Evolutionary conservation across 768 basidiomycete genomes (phyloP), one percentile per base, ranked within the genome.

Genomic region (Rhodocollybia butyracea): DNA sequence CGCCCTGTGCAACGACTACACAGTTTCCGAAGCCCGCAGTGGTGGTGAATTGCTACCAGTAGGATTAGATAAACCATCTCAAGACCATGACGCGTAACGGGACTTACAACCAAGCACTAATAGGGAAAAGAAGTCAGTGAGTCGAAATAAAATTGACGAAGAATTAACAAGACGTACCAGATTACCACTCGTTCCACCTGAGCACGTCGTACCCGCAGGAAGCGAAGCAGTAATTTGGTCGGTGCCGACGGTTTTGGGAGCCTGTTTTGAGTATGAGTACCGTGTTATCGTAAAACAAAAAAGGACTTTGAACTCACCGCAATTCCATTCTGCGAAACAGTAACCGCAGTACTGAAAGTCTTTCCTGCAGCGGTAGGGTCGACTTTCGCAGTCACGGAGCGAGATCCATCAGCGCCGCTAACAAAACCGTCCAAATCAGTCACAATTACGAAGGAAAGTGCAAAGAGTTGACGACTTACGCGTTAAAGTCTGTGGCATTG

Each of bases 21-120:
- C 72, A 73, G 63, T 73, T 73, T 34, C 72, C 72, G 61, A 73
- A 73, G 22, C 71, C 69, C 12, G 65, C 65, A 13, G 67, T 64
- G 17, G 70, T 72, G 12, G 39, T 65, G 57, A 73, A 66, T 54
- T 32, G 36, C 51, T 52, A 24, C 22, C 11, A 38, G n/a, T n/a
- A 52, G 40, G 12, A 21, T 27, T 2, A 15, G 39, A 34, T 17
- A 3, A 38, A 19, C 5, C n/a, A 40, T 26, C 11, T 38, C 17
- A 43, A 22, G 7, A 22, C 4, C 5, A 43, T 6, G 27, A 43
- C 22, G 12, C 42, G 12, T 24, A 15, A 7, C 22, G 22, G 8
- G 8, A 45, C 43, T 45, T 29, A 27, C 21, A 11, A 54, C 43
- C 22, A 54, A 17, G 27, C 43, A 46, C 21, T n/a, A n/a, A n/a